phyloP scores from a whole-genome alignment of 768 basidiomycete species.

The Suillus alpinus region DNA sequence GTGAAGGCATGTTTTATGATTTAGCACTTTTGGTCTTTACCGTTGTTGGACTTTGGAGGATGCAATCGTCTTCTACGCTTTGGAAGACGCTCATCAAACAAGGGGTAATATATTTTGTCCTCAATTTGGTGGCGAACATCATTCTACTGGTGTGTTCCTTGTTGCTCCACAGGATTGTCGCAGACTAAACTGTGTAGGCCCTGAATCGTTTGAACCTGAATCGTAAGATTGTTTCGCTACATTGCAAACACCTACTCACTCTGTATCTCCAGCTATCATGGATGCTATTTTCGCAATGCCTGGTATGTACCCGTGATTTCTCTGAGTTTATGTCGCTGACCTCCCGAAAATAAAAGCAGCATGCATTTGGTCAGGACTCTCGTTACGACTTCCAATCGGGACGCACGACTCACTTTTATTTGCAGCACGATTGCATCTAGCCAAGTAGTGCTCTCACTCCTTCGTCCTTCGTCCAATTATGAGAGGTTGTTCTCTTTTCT shows the following conservation, averaged over 20 bases:
- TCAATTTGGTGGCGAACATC: not conserved
- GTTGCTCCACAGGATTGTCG: not conserved
- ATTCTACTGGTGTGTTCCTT: not conserved
- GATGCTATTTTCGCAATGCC: not conserved
- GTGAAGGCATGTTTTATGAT: not conserved
- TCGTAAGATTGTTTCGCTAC: not conserved
- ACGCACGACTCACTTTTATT: not conserved
- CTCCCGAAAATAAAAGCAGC: not conserved
- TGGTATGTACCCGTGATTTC: not conserved
- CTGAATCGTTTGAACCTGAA: not conserved
- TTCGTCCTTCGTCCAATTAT: not conserved
- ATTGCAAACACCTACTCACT: not conserved
- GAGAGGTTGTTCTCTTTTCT: not conserved
- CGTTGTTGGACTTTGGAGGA: not conserved
- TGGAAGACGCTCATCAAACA: conserved; percentile 1
- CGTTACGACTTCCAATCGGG: not conserved
- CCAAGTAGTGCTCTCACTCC: not conserved
- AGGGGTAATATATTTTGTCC: not conserved
- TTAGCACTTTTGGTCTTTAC: not conserved
- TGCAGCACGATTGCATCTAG: not conserved
- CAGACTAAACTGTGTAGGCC: not conserved
- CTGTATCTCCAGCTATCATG: not conserved
- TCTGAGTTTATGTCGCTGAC: not conserved
- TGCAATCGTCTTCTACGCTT: not conserved
- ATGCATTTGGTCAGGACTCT: not conserved